phyloP scores from a whole-genome alignment of 225 moss, liverwort and hornwort genomes.

The Pseudisothecium myosuroides region DNA sequence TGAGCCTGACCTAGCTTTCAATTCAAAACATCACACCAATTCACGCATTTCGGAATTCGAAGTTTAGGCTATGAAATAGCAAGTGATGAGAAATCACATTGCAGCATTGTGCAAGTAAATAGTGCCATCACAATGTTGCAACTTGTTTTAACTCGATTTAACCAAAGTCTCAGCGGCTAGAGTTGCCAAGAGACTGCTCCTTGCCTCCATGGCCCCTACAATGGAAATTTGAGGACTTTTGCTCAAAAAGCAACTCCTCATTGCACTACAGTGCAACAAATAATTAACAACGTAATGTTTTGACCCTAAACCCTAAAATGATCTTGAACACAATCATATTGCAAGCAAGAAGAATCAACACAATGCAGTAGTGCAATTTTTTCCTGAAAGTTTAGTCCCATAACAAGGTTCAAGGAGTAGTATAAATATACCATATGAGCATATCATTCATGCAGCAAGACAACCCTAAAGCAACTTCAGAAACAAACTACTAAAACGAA shows the following conservation, averaged over 20 bases:
- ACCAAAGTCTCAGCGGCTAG: background rate
- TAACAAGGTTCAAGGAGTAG: background rate
- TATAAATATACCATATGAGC: background rate
- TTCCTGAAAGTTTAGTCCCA: background rate
- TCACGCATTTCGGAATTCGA: background rate
- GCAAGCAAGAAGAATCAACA: background rate
- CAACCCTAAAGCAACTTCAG: background rate
- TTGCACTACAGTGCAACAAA: background rate
- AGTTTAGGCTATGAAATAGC: background rate
- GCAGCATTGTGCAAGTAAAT: slow-evolving; percentile 10
- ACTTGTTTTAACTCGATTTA: background rate
- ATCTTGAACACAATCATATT: background rate
- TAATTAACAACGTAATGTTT: background rate
- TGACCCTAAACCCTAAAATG: background rate
- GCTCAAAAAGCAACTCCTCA: background rate
- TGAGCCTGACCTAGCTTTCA: background rate
- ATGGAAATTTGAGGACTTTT: background rate
- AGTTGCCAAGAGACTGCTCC: background rate
- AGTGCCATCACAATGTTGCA: slow-evolving; percentile 9
- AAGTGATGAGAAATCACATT: background rate
- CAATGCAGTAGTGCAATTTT: background rate
- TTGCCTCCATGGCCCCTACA: background rate
- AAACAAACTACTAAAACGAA: background rate
- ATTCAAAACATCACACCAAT: background rate
- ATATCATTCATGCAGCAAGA: background rate